Evolutionary conservation across 441 rosid genomes (phyloP).

Genomic region (Erysimum pusillum): DNA sequence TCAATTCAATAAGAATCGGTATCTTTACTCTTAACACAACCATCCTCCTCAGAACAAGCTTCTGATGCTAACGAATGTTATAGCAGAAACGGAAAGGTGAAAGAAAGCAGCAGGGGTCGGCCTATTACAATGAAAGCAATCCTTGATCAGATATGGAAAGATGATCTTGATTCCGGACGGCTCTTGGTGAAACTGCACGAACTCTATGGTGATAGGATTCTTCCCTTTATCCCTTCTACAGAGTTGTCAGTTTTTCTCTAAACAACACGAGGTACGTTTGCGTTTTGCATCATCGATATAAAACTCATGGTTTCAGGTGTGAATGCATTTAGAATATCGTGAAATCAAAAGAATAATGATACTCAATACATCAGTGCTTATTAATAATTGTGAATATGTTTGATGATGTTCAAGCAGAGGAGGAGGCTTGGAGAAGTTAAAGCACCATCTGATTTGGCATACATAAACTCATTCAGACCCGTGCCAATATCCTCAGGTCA

Average conservation of each 20-base stretch:
- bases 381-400: constrained; percentile 1
- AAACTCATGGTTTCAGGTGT: constrained; percentile 18
- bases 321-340: constrained; percentile 15
- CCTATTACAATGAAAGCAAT: constrained; percentile 60
- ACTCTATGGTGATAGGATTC: constrained; percentile 75
- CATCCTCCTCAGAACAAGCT: constrained; percentile 53
- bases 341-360: constrained; percentile 1
- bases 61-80: constrained; percentile 45
- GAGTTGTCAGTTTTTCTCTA: constrained; percentile 80
- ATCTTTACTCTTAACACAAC: too few relatives aligned
- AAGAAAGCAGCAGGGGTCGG: constrained; percentile 34
- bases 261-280: constrained; percentile 35
- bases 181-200: constrained; percentile 69
- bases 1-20: too few relatives aligned
- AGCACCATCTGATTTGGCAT: constrained; percentile 6
- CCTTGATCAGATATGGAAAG: constrained; percentile 78
- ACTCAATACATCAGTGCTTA: background rate
- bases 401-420: constrained; percentile 20
- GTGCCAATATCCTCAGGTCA: constrained; percentile 2
- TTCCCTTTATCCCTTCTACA: constrained; percentile 82
- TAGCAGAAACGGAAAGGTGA: constrained; percentile 44
- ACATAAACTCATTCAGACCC: constrained; percentile 3
- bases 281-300: background rate
- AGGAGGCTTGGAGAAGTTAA: constrained; percentile 17
- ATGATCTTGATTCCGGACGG: constrained; percentile 75